These are phyloP conservation scores for Citrus mangshanensis DNA, from an alignment of 345 rosid species.

Conservation along the genomic window DNA sequence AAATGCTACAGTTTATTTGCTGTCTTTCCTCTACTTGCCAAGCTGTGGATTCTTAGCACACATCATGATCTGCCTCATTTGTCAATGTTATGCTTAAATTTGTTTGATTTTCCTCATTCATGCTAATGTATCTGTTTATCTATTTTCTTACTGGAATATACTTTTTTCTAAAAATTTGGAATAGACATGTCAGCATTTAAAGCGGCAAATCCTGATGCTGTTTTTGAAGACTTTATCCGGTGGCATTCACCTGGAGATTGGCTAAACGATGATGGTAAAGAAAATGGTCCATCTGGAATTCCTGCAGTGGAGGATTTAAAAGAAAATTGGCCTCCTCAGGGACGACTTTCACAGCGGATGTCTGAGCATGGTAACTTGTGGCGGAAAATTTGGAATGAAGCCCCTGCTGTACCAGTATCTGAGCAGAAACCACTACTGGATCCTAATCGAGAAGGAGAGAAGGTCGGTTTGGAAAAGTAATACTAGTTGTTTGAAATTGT, in stretches of 20 bases:
- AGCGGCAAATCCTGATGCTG: slow-evolving; percentile 95
- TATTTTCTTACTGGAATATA: background rate
- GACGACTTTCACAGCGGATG: slow-evolving; percentile 88
- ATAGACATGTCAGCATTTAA: slow-evolving; percentile 98
- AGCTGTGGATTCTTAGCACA: background rate
- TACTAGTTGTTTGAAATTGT: too few species aligned
- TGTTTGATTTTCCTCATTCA: background rate
- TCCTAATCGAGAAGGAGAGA: slow-evolving; percentile 90
- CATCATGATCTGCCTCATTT: background rate
- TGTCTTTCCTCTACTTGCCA: background rate
- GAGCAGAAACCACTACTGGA: slow-evolving; percentile 90
- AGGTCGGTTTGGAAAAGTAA: slow-evolving; percentile 41
- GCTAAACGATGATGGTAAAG: slow-evolving; percentile 45
- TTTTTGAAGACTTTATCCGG: slow-evolving; percentile 94
- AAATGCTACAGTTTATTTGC: background rate
- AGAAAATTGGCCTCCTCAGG: slow-evolving; percentile 83
- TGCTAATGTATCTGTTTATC: slow-evolving; percentile 8
- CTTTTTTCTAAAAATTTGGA: slow-evolving; percentile 11
- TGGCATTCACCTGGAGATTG: slow-evolving; percentile 99
- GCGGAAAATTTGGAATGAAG: slow-evolving; percentile 86
- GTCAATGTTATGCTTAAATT: slow-evolving; percentile 7
- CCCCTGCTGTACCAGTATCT: slow-evolving; percentile 67
- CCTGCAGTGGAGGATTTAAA: slow-evolving; percentile 27
- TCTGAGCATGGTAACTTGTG: slow-evolving; percentile 88
- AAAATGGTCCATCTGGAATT: slow-evolving; percentile 37